Conservation (phyloP, 140 eudicot genomes). For the Erigeron philadelphicus region DNA sequence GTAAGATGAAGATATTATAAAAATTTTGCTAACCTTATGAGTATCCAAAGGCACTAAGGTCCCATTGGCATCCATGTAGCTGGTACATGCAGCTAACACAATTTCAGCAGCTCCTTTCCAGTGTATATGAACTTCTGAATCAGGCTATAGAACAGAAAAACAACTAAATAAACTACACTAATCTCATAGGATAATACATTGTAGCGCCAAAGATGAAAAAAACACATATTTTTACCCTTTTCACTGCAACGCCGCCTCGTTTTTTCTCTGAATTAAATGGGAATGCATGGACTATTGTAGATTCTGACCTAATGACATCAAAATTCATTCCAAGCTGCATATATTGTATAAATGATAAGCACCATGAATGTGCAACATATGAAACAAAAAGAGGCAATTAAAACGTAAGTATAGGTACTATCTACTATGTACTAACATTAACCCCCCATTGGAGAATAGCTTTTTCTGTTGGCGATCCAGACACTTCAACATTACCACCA, state of each 20-base stretch:
- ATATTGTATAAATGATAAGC: conserved; percentile 1
- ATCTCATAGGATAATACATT: neutral
- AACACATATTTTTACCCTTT: conserved; percentile 42
- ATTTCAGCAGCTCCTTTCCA: conserved; percentile 99
- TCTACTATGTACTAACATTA: conserved; percentile 31
- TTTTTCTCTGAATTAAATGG: conserved; percentile 96
- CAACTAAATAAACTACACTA: neutral
- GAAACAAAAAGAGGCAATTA: neutral
- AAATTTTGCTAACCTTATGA: conserved; percentile 43
- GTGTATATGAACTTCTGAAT: conserved; percentile 64
- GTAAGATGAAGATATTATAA: neutral
- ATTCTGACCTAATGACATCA: conserved; percentile 53
- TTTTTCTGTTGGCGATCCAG: conserved; percentile 98
- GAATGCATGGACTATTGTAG: conserved; percentile 72
- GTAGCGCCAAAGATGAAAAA: neutral
- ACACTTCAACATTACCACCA: conserved; percentile 61
- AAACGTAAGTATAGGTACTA: neutral
- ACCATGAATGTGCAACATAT: conserved; percentile 3
- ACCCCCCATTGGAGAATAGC: conserved; percentile 92
- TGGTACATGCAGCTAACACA: conserved; percentile 67
- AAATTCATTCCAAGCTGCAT: conserved; percentile 86
- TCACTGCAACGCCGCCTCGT: conserved; percentile 86
- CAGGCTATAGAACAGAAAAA: conserved; percentile 30
- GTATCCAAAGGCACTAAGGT: conserved; percentile 44
- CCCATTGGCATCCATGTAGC: conserved; percentile 55